A percentile compares a stretch with the other conserved stretches of the same genome.
phyloP scores from a whole-genome alignment of 2,329 filamentous ascomycete genomes.

The Penicillium paneum region DNA sequence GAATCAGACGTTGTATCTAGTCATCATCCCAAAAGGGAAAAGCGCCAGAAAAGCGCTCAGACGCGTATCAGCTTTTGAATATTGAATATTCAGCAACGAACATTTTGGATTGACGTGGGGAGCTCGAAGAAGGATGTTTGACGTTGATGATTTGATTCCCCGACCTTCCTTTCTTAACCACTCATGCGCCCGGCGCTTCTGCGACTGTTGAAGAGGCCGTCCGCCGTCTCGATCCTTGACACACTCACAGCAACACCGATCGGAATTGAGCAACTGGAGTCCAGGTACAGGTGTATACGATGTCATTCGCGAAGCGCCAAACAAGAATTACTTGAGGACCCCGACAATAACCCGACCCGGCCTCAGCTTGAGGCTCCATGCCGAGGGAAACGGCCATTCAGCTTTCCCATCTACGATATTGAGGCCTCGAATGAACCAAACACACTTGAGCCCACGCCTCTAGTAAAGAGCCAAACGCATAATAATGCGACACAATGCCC shows the following conservation, averaged over 20 bases:
- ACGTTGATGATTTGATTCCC: constrained; percentile 14
- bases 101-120: not conserved
- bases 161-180: constrained; percentile 17
- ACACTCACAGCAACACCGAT: constrained; percentile 29
- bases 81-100: constrained; percentile 6
- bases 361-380: constrained; percentile 1
- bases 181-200: constrained; percentile 45
- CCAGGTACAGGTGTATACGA: constrained; percentile 26
- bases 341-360: not conserved
- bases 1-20: constrained; percentile 24
- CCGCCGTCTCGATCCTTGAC: constrained; percentile 39
- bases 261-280: constrained; percentile 35
- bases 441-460: not conserved
- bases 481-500: constrained; percentile 1
- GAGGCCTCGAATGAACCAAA: constrained; percentile 13
- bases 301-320: constrained; percentile 25
- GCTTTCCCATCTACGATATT: constrained; percentile 31
- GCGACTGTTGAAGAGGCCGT: constrained; percentile 43
- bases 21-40: constrained; percentile 23
- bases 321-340: constrained; percentile 6
- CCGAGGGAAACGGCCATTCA: constrained; percentile 14
- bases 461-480: not conserved
- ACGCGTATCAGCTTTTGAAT: constrained; percentile 9
- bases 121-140: constrained; percentile 31
- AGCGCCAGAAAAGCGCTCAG: constrained; percentile 13